Conservation (phyloP, 306 rosid species). For the Prunus mira region DNA sequence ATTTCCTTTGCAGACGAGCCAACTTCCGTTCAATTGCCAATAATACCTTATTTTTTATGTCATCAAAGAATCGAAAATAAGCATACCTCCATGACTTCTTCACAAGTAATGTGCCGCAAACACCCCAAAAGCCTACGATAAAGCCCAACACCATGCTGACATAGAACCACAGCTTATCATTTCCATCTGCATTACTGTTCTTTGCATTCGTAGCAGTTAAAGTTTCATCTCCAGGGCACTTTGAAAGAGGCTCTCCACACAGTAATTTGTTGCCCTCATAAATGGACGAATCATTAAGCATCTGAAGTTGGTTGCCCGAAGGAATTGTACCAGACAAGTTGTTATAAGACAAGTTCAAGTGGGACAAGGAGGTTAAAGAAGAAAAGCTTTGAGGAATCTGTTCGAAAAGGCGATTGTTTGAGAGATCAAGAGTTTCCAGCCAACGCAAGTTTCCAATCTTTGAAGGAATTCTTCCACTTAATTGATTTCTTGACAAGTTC, state of each 20-base stretch:
- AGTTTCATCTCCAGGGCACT: no score
- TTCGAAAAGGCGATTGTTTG: neutral
- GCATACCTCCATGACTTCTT: no score
- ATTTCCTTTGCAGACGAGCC: no score
- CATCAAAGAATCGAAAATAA: no score
- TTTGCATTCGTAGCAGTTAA: no score
- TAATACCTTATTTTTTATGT: no score
- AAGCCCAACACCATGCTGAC: no score
- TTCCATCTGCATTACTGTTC: neutral
- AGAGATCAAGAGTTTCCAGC: constrained; percentile 9
- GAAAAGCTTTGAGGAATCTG: neutral
- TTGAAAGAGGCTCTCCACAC: no score
- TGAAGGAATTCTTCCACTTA: neutral
- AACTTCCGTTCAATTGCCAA: no score
- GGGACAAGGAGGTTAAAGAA: neutral
- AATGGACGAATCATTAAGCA: neutral
- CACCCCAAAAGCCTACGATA: no score
- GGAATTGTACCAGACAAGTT: neutral
- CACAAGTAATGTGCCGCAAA: no score
- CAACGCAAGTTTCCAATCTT: neutral
- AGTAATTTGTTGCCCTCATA: neutral
- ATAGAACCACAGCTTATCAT: no score
- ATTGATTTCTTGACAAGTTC: neutral
- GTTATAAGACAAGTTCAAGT: neutral
- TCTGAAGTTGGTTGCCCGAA: neutral